A percentile compares a stretch with the other conserved stretches of the same genome.
phyloP scores from a whole-genome alignment of 495 filamentous ascomycete species.

The Annulohypoxylon stygium region DNA sequence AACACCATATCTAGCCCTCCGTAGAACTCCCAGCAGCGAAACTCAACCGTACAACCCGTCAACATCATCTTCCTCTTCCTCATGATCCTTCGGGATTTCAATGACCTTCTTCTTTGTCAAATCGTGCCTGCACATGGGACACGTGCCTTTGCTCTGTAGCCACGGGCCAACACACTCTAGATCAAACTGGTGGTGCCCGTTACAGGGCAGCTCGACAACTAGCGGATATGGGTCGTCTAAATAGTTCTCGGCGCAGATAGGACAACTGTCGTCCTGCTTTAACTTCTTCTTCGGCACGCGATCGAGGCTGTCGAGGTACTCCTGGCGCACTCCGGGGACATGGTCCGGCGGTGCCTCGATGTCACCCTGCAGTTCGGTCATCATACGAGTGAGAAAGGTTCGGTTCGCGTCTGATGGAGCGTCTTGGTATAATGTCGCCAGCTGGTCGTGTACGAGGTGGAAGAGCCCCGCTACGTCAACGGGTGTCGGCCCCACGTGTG shows the following conservation, averaged over 20 bases:
- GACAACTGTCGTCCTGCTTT: conserved; percentile 76
- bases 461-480: conserved; percentile 75
- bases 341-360: conserved; percentile 75
- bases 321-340: conserved; percentile 81
- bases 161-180: conserved; percentile 95
- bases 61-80: conserved; percentile 75
- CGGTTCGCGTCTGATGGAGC: conserved; percentile 73
- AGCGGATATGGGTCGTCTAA: conserved; percentile 84
- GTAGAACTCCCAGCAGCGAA: background rate
- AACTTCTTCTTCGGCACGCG: conserved; percentile 78
- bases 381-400: conserved; percentile 70
- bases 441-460: conserved; percentile 65
- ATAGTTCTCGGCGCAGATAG: conserved; percentile 87
- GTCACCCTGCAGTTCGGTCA: conserved; percentile 70
- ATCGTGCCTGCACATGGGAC: conserved; percentile 86
- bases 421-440: conserved; percentile 55
- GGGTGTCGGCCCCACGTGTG: conserved; percentile 74
- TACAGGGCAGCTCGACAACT: conserved; percentile 89
- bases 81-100: conserved; percentile 61
- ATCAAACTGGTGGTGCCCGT: conserved; percentile 85
- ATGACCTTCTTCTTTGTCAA: conserved; percentile 75
- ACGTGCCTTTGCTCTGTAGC: conserved; percentile 88
- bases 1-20: conserved; percentile 19
- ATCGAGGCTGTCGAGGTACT: conserved; percentile 84
- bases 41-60: conserved; percentile 80